phyloP scores from a whole-genome alignment of 768 basidiomycete species.

The Boletus tomentosulus region DNA sequence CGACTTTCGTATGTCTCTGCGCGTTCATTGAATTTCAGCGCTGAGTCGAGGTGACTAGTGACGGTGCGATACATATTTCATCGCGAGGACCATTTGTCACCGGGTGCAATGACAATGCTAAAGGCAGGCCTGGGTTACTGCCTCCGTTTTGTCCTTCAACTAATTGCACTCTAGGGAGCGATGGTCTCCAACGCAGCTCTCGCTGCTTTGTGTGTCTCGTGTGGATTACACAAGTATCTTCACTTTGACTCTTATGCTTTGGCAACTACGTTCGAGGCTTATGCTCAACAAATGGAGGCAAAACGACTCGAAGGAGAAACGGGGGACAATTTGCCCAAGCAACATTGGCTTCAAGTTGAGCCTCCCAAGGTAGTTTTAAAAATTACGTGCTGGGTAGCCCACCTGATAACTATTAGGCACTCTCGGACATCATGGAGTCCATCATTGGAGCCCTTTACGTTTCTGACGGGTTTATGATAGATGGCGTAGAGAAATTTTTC shows the following conservation, averaged over 20 bases:
- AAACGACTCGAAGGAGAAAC: conserved; percentile 50
- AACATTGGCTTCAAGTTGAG: conserved; percentile 76
- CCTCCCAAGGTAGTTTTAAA: conserved; percentile 62
- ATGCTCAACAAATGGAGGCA: conserved; percentile 44
- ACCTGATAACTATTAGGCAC: conserved; percentile 41
- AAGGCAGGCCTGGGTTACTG: conserved; percentile 45
- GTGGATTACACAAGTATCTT: conserved; percentile 61
- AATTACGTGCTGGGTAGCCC: neutral
- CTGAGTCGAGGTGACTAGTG: conserved; percentile 42
- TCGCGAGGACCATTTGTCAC: conserved; percentile 58
- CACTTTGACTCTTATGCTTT: conserved; percentile 54
- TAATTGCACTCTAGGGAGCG: conserved; percentile 49
- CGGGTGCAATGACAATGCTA: conserved; percentile 73
- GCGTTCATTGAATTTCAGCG: neutral
- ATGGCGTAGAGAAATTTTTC: conserved; percentile 63
- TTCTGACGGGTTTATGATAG: conserved; percentile 63
- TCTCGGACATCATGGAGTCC: conserved; percentile 80
- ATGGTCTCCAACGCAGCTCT: conserved; percentile 84
- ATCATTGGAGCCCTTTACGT: conserved; percentile 76
- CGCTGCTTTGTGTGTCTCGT: conserved; percentile 69
- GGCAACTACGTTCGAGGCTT: conserved; percentile 47
- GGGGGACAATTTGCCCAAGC: conserved; percentile 53
- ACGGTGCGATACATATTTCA: conserved; percentile 67
- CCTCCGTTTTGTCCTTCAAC: neutral
- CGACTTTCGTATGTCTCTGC: conserved; percentile 61